These are phyloP conservation scores for Excoecaria agallocha DNA, from an alignment of 345 rosid genomes.

Conservation along the genomic window DNA sequence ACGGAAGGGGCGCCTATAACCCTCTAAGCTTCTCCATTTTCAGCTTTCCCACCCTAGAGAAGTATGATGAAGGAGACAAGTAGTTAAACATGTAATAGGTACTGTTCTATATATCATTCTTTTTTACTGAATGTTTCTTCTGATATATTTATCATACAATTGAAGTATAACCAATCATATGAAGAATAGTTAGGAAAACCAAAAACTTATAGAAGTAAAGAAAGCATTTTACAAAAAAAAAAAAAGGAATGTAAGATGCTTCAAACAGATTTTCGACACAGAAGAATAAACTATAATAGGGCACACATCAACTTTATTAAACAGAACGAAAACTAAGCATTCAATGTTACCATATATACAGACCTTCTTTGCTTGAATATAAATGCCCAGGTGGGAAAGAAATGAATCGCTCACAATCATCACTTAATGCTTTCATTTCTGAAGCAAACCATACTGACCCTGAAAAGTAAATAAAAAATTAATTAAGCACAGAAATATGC, in stretches of 20 bases:
- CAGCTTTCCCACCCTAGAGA: neutral
- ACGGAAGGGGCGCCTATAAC: neutral
- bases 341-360: constrained; percentile 14
- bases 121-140: neutral
- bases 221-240: neutral
- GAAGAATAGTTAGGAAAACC: neutral
- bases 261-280: neutral
- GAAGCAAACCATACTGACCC: constrained; percentile 92
- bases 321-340: neutral
- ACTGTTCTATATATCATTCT: neutral
- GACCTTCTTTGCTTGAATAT: constrained; percentile 91
- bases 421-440: constrained; percentile 89
- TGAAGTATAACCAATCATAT: neutral
- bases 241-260: neutral
- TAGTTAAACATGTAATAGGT: neutral
- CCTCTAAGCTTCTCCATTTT: neutral
- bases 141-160: neutral
- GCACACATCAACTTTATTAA: constrained; percentile 5
- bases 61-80: neutral
- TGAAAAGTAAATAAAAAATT: constrained; percentile 26
- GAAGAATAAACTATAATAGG: neutral
- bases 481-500: constrained; percentile 9
- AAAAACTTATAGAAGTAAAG: neutral
- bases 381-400: constrained; percentile 73
- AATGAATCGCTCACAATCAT: constrained; percentile 75